Conservation (phyloP, 768 basidiomycete genomes). For the Panaeolus cyanescens region DNA sequence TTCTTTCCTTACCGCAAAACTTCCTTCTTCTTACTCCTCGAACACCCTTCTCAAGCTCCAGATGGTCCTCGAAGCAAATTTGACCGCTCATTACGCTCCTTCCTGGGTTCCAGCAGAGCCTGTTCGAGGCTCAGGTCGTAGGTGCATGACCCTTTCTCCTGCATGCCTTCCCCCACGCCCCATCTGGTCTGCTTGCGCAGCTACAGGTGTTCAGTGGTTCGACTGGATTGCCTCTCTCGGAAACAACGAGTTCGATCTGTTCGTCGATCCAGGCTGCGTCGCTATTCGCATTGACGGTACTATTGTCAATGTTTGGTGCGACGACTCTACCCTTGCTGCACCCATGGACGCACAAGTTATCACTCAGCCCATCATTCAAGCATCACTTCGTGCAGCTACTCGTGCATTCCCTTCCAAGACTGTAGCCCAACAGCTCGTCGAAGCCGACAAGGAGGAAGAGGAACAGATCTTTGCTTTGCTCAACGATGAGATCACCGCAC, state of each 20-base stretch:
- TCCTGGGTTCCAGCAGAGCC: slow-evolving; percentile 70
- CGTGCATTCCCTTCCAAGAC: slow-evolving; percentile 46
- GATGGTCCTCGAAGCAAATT: slow-evolving; percentile 70
- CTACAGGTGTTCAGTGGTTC: slow-evolving; percentile 75
- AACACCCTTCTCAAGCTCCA: slow-evolving; percentile 69
- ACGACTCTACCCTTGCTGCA: slow-evolving; percentile 39
- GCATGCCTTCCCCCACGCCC: slow-evolving; percentile 67
- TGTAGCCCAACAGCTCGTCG: slow-evolving; percentile 72
- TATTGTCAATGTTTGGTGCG: slow-evolving; percentile 70
- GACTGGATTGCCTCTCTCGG: slow-evolving; percentile 78
- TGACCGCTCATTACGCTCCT: slow-evolving; percentile 66
- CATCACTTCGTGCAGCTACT: slow-evolving; percentile 7
- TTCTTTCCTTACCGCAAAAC: slow-evolving; percentile 70
- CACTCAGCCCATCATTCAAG: slow-evolving; percentile 19
- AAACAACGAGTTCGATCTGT: slow-evolving; percentile 72
- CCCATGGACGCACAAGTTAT: slow-evolving; percentile 16
- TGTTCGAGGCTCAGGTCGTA: slow-evolving; percentile 67
- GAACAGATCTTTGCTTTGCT: slow-evolving; percentile 76
- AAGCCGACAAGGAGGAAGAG: slow-evolving; percentile 71
- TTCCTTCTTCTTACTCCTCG: slow-evolving; percentile 57
- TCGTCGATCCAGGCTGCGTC: slow-evolving; percentile 80
- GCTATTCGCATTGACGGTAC: slow-evolving; percentile 59
- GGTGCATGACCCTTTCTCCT: slow-evolving; percentile 76
- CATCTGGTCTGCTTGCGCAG: slow-evolving; percentile 70
- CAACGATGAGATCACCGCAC: slow-evolving; percentile 67